These are phyloP conservation scores for Neoarthrinium moseri DNA, from an alignment of 2,329 filamentous ascomycete genomes.

Conservation along the genomic window DNA sequence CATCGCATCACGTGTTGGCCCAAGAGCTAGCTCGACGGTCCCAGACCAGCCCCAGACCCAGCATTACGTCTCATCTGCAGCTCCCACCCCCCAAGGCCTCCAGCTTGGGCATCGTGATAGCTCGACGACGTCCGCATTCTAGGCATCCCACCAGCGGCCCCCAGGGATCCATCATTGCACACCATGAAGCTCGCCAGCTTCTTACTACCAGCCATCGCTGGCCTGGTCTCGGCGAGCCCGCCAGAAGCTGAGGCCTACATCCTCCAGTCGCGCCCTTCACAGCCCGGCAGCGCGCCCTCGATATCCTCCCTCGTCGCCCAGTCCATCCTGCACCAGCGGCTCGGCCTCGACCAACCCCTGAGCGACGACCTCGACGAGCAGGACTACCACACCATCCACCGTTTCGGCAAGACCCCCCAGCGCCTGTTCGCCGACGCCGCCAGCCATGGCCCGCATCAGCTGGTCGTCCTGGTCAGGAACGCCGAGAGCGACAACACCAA, in stretches of 20 bases:
- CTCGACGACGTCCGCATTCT: neutral
- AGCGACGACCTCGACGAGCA: constrained; percentile 42
- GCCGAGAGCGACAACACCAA: constrained; percentile 43
- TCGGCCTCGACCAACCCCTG: constrained; percentile 46
- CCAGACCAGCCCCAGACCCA: neutral
- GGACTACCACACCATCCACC: constrained; percentile 54
- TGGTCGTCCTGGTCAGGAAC: constrained; percentile 60
- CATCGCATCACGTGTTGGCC: constrained; percentile 4
- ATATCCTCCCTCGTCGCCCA: constrained; percentile 54
- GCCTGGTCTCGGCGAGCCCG: constrained; percentile 31
- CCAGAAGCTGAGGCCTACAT: constrained; percentile 52
- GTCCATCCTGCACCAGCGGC: constrained; percentile 58
- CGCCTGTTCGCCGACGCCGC: constrained; percentile 44
- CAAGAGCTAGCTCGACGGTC: neutral
- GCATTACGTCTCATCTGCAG: constrained; percentile 8
- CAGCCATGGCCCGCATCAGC: constrained; percentile 45
- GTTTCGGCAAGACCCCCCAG: constrained; percentile 53
- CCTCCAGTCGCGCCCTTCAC: constrained; percentile 27
- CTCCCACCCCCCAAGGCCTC: neutral
- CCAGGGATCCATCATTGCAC: constrained; percentile 8
- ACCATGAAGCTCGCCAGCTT: constrained; percentile 41
- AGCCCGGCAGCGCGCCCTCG: constrained; percentile 28
- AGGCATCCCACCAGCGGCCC: neutral
- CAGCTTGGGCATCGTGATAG: neutral
- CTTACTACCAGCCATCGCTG: constrained; percentile 33